phyloP scores from a whole-genome alignment of 768 basidiomycete species.

The Filobasidium floriforme region DNA sequence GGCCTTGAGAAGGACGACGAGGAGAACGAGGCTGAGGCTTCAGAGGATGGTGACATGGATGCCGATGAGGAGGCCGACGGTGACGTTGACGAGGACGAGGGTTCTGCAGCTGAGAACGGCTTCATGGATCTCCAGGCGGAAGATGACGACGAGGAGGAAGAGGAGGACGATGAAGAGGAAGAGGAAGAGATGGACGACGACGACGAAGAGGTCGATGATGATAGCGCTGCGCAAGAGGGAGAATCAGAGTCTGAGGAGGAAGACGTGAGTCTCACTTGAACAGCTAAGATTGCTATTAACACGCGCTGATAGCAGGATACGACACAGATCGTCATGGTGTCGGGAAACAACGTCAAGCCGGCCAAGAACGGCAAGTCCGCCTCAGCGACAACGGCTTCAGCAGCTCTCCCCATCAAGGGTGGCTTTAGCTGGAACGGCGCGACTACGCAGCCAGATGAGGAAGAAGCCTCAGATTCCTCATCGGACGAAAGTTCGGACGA shows the following conservation, averaged over 20 bases:
- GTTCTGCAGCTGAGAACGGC: conserved; percentile 11
- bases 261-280: background rate
- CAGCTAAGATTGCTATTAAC: no score
- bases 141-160: background rate
- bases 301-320: background rate
- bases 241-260: conserved; percentile 13
- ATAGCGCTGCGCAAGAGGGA: conserved; percentile 3
- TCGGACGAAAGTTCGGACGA: conserved; percentile 32
- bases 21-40: conserved; percentile 28
- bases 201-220: background rate
- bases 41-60: conserved; percentile 36
- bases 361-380: conserved; percentile 44
- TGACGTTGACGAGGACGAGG: conserved; percentile 27
- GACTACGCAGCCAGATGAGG: conserved; percentile 48
- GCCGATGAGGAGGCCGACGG: conserved; percentile 25
- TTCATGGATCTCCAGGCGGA: conserved; percentile 41
- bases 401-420: conserved; percentile 23
- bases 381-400: conserved; percentile 7
- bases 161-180: conserved; percentile 12
- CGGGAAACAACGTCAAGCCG: conserved; percentile 38
- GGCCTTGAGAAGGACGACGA: conserved; percentile 19
- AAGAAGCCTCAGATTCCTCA: conserved; percentile 51
- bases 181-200: conserved; percentile 8
- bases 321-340: conserved; percentile 4
- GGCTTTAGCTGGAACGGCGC: conserved; percentile 45